A percentile compares a stretch with the other conserved stretches of the same genome.
These are phyloP conservation scores for Sclerotinia subarctica DNA, from an alignment of 2,329 filamentous ascomycete species.

Conservation along the genomic window DNA sequence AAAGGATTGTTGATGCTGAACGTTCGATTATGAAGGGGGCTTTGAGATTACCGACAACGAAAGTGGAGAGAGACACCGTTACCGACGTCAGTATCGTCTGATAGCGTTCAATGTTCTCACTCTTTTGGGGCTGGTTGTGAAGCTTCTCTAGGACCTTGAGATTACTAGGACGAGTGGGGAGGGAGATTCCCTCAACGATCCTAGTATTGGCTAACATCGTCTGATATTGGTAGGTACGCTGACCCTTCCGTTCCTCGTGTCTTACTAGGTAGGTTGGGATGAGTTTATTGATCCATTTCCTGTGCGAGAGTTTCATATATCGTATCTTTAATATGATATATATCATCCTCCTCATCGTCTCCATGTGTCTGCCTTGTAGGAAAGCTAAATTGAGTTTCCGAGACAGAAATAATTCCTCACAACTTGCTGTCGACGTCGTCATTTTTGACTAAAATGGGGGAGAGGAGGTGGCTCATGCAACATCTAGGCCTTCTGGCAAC, in stretches of 20 bases:
- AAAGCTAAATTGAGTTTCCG: background rate
- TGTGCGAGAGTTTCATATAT: conserved; percentile 1
- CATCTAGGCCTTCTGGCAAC: background rate
- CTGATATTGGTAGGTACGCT: background rate
- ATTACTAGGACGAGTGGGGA: conserved; percentile 3
- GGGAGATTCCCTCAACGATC: background rate
- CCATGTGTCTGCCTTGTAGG: conserved; percentile 12
- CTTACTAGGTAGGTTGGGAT: background rate
- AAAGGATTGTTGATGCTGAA: conserved; percentile 2
- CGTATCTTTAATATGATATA: background rate
- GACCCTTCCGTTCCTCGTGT: conserved; percentile 4
- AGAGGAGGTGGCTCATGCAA: background rate
- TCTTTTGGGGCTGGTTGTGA: conserved; percentile 3
- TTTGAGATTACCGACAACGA: background rate
- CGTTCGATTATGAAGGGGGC: background rate
- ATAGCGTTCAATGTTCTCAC: background rate
- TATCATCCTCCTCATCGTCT: background rate
- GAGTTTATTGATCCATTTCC: conserved; percentile 11
- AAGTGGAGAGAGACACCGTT: background rate
- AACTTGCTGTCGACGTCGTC: background rate
- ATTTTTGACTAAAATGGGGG: background rate
- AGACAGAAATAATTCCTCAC: background rate
- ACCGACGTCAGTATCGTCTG: background rate
- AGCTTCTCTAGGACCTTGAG: background rate
- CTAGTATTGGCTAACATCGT: conserved; percentile 3